These are phyloP conservation scores for Kewa caespitosa DNA, from an alignment of 179 eudicot genomes.

Conservation along the genomic window DNA sequence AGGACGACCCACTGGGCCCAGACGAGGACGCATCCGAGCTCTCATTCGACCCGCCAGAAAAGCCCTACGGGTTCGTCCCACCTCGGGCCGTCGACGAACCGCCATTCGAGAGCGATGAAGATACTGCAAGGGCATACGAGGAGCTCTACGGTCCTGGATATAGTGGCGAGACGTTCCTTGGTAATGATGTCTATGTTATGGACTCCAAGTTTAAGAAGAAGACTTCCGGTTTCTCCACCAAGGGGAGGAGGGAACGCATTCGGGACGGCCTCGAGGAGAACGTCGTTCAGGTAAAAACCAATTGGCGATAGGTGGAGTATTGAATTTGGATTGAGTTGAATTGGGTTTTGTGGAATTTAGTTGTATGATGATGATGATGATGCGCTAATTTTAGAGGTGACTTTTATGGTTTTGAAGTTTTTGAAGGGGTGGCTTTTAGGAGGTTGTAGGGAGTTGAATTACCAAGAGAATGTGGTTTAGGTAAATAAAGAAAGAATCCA, in stretches of 20 bases:
- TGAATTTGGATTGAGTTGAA: not conserved
- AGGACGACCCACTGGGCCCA: slow-evolving; percentile 34
- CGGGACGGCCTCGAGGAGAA: slow-evolving; percentile 88
- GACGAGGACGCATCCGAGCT: slow-evolving; percentile 50
- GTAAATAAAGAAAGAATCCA: no score
- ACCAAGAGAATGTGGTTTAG: no score
- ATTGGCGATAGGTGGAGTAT: not conserved
- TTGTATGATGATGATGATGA: no score
- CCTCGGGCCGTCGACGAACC: slow-evolving; percentile 70
- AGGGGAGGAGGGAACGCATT: slow-evolving; percentile 58
- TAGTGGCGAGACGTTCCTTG: slow-evolving; percentile 60
- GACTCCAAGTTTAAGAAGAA: slow-evolving; percentile 72
- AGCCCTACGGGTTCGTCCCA: slow-evolving; percentile 57
- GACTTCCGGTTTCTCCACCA: slow-evolving; percentile 46
- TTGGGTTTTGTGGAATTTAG: not conserved
- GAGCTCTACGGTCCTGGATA: slow-evolving; percentile 82
- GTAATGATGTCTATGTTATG: slow-evolving; percentile 65
- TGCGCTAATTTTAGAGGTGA: no score
- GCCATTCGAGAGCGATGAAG: slow-evolving; percentile 65
- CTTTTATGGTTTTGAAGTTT: no score
- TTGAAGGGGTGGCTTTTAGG: not conserved
- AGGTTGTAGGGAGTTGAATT: not conserved
- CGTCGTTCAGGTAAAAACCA: slow-evolving; percentile 52
- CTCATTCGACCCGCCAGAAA: slow-evolving; percentile 56
- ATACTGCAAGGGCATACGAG: slow-evolving; percentile 63